Base-by-base conservation (phyloP, 1,139 yeast genomes). In the Diutina ranongensis region DNA sequence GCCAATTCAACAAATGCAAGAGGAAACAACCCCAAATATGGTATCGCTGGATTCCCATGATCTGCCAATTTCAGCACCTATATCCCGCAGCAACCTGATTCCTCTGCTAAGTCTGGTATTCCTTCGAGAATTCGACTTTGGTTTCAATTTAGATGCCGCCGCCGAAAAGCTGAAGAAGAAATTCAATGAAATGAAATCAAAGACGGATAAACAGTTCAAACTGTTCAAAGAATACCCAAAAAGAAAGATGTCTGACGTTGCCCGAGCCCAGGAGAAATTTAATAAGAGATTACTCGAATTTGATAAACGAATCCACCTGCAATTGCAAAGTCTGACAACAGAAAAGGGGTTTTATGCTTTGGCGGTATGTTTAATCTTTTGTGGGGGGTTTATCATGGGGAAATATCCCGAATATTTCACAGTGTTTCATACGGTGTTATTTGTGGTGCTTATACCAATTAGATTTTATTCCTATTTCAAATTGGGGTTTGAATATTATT, bases 271-370 rank as follows among this genome's bases (percentile, higher is more conserved):
- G 49, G 70, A 65, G 3, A 52, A 56, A 32, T 52, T 71, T 45
- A 61, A 67, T 47, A 52, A 54, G 18, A 56, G 68, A 48, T 68
- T 87, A 47, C 76, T 71, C 49, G 67, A 68, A 47, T 70, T 85
- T 41, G 94, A 86, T 55, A 57, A 65, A 19, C 68, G 80, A 46
- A 65, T 86, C 47, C 77, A 70, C 48, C 57, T 58, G 42, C 65
- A 74, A 31, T 63, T 78, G 45, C 65, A 72, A 45, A 57, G 80
- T 44, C 77, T 94, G 5, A 69, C 71, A 15, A 78, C 94, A 0
- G 97, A 89, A 56, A 92, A 89, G 61, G 57, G 80, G 32, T 87
- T 88, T 55, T 92, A 88, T 60, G 81, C 96, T 0, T 60, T 78
- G 40, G 80, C 95, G 0, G 69, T 88, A 41, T 76, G 80, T 49